These are phyloP conservation scores for Mucor indicus DNA, from an alignment of 371 early-diverging fungal genomes.

Conservation along the genomic window DNA sequence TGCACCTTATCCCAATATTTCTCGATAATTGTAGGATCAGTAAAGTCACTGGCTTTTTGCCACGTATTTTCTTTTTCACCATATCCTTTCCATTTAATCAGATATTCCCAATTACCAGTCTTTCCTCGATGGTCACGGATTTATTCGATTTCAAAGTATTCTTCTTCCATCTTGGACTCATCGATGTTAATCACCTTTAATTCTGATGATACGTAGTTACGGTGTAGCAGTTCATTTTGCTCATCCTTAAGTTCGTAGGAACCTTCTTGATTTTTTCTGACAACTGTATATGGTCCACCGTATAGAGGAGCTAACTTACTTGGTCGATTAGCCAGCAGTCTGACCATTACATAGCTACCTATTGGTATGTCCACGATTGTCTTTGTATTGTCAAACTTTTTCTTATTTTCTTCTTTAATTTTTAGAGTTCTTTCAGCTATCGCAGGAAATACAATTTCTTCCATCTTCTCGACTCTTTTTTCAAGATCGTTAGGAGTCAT, in stretches of 20 bases:
- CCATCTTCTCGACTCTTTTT: conserved; percentile 1
- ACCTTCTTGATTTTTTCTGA: conserved; percentile 1
- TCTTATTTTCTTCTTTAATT: not conserved
- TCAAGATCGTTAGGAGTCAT: conserved; percentile 1
- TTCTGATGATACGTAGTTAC: conserved; percentile 9
- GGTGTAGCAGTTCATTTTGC: conserved; percentile 1
- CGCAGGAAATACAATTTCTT: conserved; percentile 7
- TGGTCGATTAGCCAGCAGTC: not conserved
- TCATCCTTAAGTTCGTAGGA: conserved; percentile 8
- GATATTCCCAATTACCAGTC: too few species aligned
- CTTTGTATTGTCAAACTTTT: conserved; percentile 4
- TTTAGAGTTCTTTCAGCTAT: conserved; percentile 1
- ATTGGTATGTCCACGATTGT: conserved; percentile 1
- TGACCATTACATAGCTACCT: conserved; percentile 6
- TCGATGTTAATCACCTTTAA: conserved; percentile 6
- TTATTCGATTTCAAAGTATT: too few species aligned
- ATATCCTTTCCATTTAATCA: too few species aligned
- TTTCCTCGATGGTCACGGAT: too few species aligned
- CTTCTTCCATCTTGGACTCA: conserved; percentile 3
- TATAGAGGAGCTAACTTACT: not conserved
- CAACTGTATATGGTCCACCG: conserved; percentile 6
- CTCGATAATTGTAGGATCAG: too few species aligned
- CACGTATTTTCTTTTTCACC: too few species aligned
- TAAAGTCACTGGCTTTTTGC: too few species aligned
- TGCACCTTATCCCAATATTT: too few species aligned